These are phyloP conservation scores for Pyricularia sp. DNA, from an alignment of 2,329 filamentous ascomycete genomes.

Conservation along the genomic window DNA sequence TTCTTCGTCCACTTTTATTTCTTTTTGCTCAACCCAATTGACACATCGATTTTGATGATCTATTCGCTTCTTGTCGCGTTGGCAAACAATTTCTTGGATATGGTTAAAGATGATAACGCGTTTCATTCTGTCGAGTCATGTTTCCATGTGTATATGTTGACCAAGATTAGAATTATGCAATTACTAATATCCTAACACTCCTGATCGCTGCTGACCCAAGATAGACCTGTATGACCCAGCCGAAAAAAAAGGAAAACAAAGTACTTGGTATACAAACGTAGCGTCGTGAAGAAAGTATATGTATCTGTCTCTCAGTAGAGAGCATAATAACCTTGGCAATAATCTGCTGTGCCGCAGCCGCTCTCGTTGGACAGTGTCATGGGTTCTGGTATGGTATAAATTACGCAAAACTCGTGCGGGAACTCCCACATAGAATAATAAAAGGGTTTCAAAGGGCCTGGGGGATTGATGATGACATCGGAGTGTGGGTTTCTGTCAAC, in stretches of 20 bases:
- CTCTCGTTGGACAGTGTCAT: neutral
- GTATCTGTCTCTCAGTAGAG: neutral
- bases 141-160: neutral
- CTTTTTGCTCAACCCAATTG: too few relatives aligned
- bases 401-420: neutral
- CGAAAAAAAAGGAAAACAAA: neutral
- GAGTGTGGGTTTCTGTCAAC: neutral
- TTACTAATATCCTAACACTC: neutral
- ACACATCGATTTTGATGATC: too few relatives aligned
- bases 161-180: neutral
- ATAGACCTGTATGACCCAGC: neutral
- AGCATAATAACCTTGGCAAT: neutral
- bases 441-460: neutral
- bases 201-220: neutral
- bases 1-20: neutral
- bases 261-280: conserved; percentile 1
- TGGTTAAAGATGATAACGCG: neutral
- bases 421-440: neutral
- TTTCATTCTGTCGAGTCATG: neutral
- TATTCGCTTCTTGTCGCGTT: too few relatives aligned
- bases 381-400: neutral
- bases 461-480: neutral
- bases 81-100: too few relatives aligned
- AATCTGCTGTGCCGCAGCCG: neutral
- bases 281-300: neutral